Percentiles rank a stretch among this genome's conserved stretches.
Evolutionary conservation across 1,139 yeast genomes (phyloP).

Genomic region (Zygosaccharomyces sapae): DNA sequence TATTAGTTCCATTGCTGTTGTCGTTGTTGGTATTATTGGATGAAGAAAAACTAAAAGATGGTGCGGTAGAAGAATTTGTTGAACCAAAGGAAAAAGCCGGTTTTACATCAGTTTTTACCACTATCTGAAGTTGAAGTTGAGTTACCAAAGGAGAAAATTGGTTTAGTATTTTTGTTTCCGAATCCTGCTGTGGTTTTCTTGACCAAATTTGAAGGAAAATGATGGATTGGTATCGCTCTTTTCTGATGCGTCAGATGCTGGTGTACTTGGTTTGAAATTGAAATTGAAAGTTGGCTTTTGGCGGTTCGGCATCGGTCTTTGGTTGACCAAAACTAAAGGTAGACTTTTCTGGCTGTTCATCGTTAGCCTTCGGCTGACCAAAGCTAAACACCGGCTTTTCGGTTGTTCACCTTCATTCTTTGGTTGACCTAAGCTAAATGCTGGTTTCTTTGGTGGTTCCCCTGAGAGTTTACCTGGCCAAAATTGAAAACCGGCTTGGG

Average conservation of each 20-base stretch:
- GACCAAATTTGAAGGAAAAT: constrained; percentile 26
- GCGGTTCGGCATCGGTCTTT: constrained; percentile 17
- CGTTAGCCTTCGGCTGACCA: constrained; percentile 12
- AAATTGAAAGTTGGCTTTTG: constrained; percentile 15
- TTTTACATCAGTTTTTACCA: constrained; percentile 13
- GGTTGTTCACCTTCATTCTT: neutral
- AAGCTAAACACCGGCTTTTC: constrained; percentile 22
- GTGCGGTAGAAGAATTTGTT: constrained; percentile 12
- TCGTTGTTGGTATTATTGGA: constrained; percentile 1
- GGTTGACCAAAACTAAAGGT: constrained; percentile 5
- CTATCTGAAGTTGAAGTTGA: constrained; percentile 7
- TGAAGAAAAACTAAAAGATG: constrained; percentile 24
- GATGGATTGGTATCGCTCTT: constrained; percentile 19
- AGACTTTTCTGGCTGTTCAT: constrained; percentile 7
- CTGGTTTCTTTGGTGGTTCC: constrained; percentile 17
- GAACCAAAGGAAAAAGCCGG: constrained; percentile 30
- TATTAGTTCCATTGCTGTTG: neutral
- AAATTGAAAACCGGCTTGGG: constrained; percentile 23
- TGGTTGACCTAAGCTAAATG: constrained; percentile 18
- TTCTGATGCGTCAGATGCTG: constrained; percentile 2
- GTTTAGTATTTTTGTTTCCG: neutral
- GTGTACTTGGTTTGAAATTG: neutral
- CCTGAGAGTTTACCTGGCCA: constrained; percentile 7
- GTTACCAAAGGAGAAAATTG: neutral
- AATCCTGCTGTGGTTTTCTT: constrained; percentile 1